Evolutionary conservation across 345 rosid species (phyloP).

Genomic region (Lepidium africanum): DNA sequence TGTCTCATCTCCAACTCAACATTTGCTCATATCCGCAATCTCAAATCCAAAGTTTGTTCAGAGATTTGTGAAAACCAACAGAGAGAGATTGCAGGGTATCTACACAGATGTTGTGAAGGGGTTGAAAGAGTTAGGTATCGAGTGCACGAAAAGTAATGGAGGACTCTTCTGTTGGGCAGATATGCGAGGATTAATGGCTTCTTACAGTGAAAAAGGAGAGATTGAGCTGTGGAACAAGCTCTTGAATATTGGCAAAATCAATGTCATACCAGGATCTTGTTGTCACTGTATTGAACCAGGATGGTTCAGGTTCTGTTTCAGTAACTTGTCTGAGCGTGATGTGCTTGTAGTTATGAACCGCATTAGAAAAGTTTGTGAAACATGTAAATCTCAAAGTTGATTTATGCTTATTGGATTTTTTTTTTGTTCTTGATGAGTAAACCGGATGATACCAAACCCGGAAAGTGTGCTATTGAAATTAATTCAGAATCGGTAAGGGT

Average conservation of each 20-base stretch:
- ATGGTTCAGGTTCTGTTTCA: slow-evolving; percentile 77
- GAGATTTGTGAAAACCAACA: slow-evolving; percentile 34
- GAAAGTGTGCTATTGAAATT: neutral
- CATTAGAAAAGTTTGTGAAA: slow-evolving; percentile 47
- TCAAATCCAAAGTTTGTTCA: slow-evolving; percentile 44
- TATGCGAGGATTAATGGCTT: slow-evolving; percentile 61
- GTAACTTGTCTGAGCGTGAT: slow-evolving; percentile 55
- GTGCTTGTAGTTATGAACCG: slow-evolving; percentile 57
- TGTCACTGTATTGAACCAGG: slow-evolving; percentile 97
- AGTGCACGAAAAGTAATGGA: slow-evolving; percentile 51
- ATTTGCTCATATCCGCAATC: slow-evolving; percentile 53
- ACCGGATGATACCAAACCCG: neutral
- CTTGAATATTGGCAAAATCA: slow-evolving; percentile 58
- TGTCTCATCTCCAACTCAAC: slow-evolving; percentile 62
- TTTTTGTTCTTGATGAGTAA: neutral
- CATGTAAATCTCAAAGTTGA: slow-evolving; percentile 59
- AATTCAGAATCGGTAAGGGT: neutral
- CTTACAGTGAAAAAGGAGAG: slow-evolving; percentile 88
- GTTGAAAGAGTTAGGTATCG: slow-evolving; percentile 57
- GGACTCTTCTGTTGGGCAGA: slow-evolving; percentile 89
- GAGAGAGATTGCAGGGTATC: slow-evolving; percentile 45
- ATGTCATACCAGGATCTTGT: slow-evolving; percentile 74
- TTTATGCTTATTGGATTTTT: slow-evolving; percentile 20
- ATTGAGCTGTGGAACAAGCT: slow-evolving; percentile 87
- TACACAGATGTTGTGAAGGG: slow-evolving; percentile 39